phyloP scores from a whole-genome alignment of 2,329 filamentous ascomycete species.

The Diaporthe aspalathi region DNA sequence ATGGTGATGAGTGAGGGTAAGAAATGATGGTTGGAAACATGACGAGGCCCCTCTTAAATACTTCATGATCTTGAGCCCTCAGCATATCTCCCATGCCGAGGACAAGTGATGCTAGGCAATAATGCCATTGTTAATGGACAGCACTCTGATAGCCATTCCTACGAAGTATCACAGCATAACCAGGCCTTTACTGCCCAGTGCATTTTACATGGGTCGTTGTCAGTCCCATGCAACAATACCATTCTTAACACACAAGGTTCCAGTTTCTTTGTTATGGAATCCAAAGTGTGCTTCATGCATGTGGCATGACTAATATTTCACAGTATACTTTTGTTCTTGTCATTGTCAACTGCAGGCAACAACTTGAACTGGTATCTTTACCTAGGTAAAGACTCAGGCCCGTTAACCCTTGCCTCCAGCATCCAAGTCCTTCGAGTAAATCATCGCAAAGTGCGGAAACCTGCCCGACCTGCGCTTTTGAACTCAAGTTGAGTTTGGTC shows the following conservation, averaged over 20 bases:
- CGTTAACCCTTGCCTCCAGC: no score
- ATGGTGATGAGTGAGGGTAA: not conserved
- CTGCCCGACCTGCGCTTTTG: no score
- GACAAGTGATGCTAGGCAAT: not conserved
- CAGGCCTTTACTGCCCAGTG: no score
- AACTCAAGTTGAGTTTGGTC: no score
- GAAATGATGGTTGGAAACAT: not conserved
- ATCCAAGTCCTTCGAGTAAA: no score
- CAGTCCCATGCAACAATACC: not conserved
- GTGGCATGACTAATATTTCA: no score
- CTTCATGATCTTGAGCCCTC: not conserved
- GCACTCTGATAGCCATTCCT: not conserved
- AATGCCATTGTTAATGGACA: not conserved
- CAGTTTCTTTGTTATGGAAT: not conserved
- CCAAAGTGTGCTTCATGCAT: not conserved
- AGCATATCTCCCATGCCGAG: not conserved
- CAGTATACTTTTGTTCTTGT: not conserved
- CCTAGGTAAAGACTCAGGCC: no score
- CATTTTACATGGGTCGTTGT: not conserved
- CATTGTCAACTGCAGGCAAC: not conserved
- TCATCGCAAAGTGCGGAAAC: no score
- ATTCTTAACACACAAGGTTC: not conserved
- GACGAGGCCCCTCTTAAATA: not conserved
- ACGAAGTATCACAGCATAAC: no score
- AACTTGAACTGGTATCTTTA: no score